These are phyloP conservation scores for Vitis amurensis DNA, from an alignment of 164 flowering plant genomes.

Conservation along the genomic window DNA sequence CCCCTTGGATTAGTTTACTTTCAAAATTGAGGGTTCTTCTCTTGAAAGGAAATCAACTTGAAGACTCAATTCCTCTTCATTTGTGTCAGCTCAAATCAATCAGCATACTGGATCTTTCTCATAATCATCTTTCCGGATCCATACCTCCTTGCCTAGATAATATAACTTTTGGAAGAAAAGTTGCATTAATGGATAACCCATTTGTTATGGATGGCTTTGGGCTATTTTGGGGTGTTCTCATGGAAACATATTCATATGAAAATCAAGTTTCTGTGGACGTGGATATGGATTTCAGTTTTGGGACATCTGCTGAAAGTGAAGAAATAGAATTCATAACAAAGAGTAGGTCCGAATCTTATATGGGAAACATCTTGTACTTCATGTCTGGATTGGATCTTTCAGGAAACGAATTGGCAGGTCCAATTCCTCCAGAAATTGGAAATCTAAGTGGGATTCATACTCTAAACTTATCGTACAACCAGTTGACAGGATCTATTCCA, in stretches of 20 bases:
- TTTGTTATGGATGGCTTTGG: neutral
- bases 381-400: constrained; percentile 30
- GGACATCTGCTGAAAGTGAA: neutral
- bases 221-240: too few relatives aligned
- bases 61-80: too few relatives aligned
- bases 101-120: neutral
- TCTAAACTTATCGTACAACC: constrained; percentile 23
- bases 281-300: neutral
- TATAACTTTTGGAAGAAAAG: constrained; percentile 1
- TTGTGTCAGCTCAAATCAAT: too few relatives aligned
- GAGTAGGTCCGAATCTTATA: constrained; percentile 4
- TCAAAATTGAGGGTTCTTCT: too few relatives aligned
- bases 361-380: neutral
- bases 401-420: constrained; percentile 14
- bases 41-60: too few relatives aligned
- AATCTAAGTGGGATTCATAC: constrained; percentile 1
- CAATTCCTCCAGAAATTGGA: constrained; percentile 25
- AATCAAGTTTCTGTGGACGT: too few relatives aligned
- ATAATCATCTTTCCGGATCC: constrained; percentile 13
- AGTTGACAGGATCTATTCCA: constrained; percentile 17
- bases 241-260: too few relatives aligned
- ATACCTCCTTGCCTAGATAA: constrained; percentile 18
- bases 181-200: neutral
- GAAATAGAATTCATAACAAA: constrained; percentile 19
- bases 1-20: too few relatives aligned